Evolutionary conservation across 2,329 filamentous ascomycete genomes (phyloP).

Genomic region (Phoma sp.): DNA sequence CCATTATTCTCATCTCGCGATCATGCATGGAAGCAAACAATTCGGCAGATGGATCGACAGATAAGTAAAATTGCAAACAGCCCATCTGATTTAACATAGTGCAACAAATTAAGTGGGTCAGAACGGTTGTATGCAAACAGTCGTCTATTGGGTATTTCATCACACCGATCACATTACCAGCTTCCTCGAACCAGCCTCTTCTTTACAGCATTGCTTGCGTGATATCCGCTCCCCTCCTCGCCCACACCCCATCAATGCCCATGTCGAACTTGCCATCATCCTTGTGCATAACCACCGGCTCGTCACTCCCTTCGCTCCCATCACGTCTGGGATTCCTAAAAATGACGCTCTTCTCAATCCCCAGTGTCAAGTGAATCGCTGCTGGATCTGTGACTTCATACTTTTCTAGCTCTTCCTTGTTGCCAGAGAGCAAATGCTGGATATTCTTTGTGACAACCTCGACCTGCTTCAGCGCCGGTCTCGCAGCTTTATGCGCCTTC

Average conservation of each 20-base stretch:
- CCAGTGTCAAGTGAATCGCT: conserved; percentile 19
- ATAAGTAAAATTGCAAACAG: no score
- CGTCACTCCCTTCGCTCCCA: conserved; percentile 6
- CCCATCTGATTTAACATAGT: no score
- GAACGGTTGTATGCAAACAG: no score
- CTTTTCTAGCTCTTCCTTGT: neutral
- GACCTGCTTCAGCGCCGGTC: conserved; percentile 7
- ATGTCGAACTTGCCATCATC: conserved; percentile 20
- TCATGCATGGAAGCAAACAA: no score
- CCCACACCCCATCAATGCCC: conserved; percentile 19
- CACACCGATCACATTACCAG: no score
- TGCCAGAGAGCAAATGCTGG: neutral
- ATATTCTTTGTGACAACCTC: conserved; percentile 13
- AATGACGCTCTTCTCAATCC: conserved; percentile 16
- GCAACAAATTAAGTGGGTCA: no score
- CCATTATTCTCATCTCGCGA: no score
- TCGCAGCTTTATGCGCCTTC: conserved; percentile 9
- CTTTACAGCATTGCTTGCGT: conserved; percentile 12
- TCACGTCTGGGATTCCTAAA: conserved; percentile 11
- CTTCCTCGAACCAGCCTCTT: neutral
- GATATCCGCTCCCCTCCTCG: conserved; percentile 14
- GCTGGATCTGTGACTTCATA: conserved; percentile 14
- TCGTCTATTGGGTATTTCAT: no score
- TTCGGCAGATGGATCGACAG: no score
- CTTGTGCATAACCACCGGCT: conserved; percentile 14